phyloP scores from a whole-genome alignment of 345 rosid species.

The Cardamine occulta region DNA sequence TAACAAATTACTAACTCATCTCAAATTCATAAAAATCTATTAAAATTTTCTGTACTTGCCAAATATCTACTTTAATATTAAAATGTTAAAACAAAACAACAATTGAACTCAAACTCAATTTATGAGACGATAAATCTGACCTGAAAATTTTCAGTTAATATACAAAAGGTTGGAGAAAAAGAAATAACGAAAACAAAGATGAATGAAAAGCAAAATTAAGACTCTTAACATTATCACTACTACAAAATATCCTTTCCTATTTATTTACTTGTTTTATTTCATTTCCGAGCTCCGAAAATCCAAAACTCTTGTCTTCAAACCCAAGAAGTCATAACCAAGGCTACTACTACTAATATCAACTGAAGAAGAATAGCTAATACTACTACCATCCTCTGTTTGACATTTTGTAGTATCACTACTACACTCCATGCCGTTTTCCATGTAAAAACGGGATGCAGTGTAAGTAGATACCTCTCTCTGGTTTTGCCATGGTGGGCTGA shows the following conservation, averaged over 20 bases:
- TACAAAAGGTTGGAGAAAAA: slow-evolving; percentile 4
- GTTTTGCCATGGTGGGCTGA: slow-evolving; percentile 70
- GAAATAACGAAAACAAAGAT: background rate
- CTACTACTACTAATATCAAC: slow-evolving; percentile 25
- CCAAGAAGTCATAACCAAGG: slow-evolving; percentile 76
- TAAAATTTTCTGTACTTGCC: background rate
- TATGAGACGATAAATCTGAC: background rate
- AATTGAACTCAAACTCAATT: background rate
- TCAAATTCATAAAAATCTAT: background rate
- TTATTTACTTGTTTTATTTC: slow-evolving; percentile 48
- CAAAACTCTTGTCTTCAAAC: slow-evolving; percentile 63
- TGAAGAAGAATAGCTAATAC: slow-evolving; percentile 34
- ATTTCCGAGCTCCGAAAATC: slow-evolving; percentile 74
- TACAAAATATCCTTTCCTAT: background rate
- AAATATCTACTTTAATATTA: background rate
- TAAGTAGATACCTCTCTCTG: slow-evolving; percentile 40
- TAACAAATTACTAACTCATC: background rate
- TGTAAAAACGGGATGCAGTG: slow-evolving; percentile 60
- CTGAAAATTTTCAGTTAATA: slow-evolving; percentile 9
- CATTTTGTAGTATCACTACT: slow-evolving; percentile 47
- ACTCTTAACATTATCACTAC: slow-evolving; percentile 6
- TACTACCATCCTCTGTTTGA: slow-evolving; percentile 38
- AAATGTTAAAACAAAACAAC: background rate
- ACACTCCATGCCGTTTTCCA: slow-evolving; percentile 60
- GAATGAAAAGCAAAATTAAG: background rate